Percentiles rank a stretch among this genome's conserved stretches.
These are phyloP conservation scores for Wilcoxina mikolae DNA, from an alignment of 495 filamentous ascomycete species.

Conservation along the genomic window DNA sequence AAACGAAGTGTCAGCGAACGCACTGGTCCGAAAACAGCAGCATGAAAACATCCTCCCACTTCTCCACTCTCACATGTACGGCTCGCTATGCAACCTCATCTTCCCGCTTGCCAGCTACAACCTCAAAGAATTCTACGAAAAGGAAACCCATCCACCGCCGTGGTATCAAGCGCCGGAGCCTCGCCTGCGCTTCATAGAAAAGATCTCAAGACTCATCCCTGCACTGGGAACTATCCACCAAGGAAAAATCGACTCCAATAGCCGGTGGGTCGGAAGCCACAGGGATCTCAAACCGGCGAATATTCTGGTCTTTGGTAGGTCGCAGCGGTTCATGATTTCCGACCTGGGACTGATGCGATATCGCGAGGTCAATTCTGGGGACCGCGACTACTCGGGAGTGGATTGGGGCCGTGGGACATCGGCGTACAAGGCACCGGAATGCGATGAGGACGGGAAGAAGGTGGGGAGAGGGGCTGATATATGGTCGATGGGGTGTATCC, in stretches of 20 bases:
- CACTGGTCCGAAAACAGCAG: neutral
- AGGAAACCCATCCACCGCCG: neutral
- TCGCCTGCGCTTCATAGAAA: neutral
- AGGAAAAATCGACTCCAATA: neutral
- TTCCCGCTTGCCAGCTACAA: conserved; percentile 20
- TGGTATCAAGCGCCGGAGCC: neutral
- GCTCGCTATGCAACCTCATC: conserved; percentile 12
- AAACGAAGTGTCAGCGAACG: conserved; percentile 7
- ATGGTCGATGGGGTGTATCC: conserved; percentile 29
- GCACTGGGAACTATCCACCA: neutral
- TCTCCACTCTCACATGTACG: conserved; percentile 14
- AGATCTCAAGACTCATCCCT: neutral
- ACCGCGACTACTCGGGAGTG: neutral
- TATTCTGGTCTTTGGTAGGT: conserved; percentile 11
- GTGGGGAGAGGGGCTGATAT: conserved; percentile 22
- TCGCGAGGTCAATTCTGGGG: neutral
- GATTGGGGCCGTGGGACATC: conserved; percentile 11
- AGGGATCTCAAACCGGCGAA: conserved; percentile 25
- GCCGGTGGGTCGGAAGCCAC: conserved; percentile 13
- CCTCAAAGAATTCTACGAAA: conserved; percentile 11
- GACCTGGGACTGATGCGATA: conserved; percentile 19
- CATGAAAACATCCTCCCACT: conserved; percentile 19
- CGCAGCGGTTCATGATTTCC: conserved; percentile 18
- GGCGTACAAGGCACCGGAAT: conserved; percentile 18
- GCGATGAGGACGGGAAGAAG: conserved; percentile 3